A percentile compares a stretch with the other conserved stretches of the same genome.
phyloP scores from a whole-genome alignment of 306 rosid species.

The Pyrus bretschneideri region DNA sequence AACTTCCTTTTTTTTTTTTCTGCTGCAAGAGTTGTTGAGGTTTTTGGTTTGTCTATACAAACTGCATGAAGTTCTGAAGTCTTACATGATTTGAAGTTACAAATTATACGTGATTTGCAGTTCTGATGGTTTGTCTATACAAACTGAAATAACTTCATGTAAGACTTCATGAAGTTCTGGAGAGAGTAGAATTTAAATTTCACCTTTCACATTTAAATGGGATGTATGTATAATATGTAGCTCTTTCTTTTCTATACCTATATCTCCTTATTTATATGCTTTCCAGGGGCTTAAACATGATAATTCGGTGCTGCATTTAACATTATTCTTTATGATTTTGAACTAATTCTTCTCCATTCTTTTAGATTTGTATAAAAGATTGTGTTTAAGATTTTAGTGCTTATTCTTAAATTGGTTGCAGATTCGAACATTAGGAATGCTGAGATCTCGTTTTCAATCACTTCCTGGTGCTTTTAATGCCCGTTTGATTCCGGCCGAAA shows the following conservation, averaged over 20 bases:
- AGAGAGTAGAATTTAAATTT: background rate
- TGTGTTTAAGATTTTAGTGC: background rate
- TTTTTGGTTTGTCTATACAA: background rate
- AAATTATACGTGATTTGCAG: no score
- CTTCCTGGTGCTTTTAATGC: conserved; percentile 87
- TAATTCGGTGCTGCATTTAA: background rate
- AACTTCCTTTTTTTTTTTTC: background rate
- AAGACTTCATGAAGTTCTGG: background rate
- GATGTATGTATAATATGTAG: background rate
- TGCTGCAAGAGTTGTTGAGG: background rate
- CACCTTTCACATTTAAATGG: background rate
- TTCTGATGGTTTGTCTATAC: background rate
- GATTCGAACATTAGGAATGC: conserved; percentile 98
- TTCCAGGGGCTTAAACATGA: background rate
- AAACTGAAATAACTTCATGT: background rate
- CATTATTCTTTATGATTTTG: background rate
- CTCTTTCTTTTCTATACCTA: background rate
- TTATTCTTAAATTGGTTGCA: conserved; percentile 33
- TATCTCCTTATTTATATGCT: background rate
- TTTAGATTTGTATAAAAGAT: background rate
- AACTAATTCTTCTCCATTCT: background rate
- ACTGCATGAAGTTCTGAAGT: background rate
- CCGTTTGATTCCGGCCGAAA: conserved; percentile 72
- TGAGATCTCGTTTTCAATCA: conserved; percentile 81
- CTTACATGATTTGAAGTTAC: background rate